phyloP scores from a whole-genome alignment of 768 basidiomycete genomes.

The Hemileccinum impolitum region DNA sequence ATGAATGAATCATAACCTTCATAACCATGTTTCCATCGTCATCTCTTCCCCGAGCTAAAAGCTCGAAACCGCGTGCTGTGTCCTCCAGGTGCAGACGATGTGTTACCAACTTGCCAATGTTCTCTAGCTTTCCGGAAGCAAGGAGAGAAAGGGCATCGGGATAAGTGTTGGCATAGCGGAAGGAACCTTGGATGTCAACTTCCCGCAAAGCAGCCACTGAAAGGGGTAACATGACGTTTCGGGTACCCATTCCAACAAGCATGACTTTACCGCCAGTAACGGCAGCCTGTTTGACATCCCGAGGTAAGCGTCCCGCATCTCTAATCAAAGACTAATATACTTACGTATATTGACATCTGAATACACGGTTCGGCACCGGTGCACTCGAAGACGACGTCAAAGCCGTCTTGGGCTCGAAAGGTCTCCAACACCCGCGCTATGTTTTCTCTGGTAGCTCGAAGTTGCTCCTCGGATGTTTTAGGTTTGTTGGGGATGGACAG shows the following conservation, averaged over 20 bases:
- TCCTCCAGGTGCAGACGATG: constrained; percentile 69
- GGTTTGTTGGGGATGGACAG: constrained; percentile 50
- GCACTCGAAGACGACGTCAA: constrained; percentile 93
- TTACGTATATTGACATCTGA: constrained; percentile 86
- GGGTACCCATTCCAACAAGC: constrained; percentile 94
- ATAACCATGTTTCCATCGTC: constrained; percentile 79
- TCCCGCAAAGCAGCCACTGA: constrained; percentile 81
- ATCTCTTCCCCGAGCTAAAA: constrained; percentile 74
- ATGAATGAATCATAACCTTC: constrained; percentile 78
- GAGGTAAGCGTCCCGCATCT: constrained; percentile 12
- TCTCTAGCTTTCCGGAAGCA: constrained; percentile 56
- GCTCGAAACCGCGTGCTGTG: constrained; percentile 75
- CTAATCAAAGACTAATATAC: constrained; percentile 31
- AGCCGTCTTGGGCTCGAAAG: constrained; percentile 70
- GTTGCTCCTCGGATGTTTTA: constrained; percentile 54
- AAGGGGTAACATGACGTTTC: constrained; percentile 78
- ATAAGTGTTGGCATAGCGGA: constrained; percentile 90
- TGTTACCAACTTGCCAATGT: constrained; percentile 73
- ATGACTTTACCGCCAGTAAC: constrained; percentile 84
- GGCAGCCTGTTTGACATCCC: constrained; percentile 56
- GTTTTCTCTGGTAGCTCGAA: constrained; percentile 57
- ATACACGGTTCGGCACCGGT: constrained; percentile 91
- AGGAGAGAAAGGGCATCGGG: constrained; percentile 79
- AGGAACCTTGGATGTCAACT: constrained; percentile 89
- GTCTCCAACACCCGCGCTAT: constrained; percentile 47